phyloP scores from a whole-genome alignment of 495 filamentous ascomycete genomes.

The Aspergillus affinis region DNA sequence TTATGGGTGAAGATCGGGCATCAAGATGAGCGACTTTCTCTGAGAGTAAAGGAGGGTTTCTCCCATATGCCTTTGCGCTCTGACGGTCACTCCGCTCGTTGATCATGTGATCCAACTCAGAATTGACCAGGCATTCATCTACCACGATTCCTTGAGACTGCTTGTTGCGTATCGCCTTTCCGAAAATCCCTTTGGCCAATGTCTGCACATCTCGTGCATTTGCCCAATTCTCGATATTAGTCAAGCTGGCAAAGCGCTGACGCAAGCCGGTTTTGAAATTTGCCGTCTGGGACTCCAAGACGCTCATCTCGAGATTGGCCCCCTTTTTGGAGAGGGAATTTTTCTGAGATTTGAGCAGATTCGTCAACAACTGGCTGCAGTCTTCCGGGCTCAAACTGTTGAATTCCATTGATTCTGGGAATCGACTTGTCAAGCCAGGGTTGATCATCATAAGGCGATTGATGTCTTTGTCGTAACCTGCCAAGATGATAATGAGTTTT shows the following conservation, averaged over 20 bases:
- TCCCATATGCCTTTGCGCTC: background rate
- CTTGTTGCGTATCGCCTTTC: conserved; percentile 31
- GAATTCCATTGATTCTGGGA: conserved; percentile 51
- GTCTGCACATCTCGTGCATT: conserved; percentile 67
- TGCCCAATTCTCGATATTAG: conserved; percentile 57
- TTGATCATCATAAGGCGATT: conserved; percentile 62
- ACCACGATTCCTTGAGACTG: conserved; percentile 26
- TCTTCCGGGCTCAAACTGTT: conserved; percentile 33
- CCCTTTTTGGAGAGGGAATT: conserved; percentile 18
- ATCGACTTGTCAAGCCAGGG: conserved; percentile 51
- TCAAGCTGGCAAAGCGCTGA: conserved; percentile 40
- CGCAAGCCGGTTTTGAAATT: conserved; percentile 26
- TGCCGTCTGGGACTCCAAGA: conserved; percentile 27
- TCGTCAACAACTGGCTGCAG: conserved; percentile 41
- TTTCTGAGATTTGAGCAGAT: conserved; percentile 21
- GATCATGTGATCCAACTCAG: conserved; percentile 44
- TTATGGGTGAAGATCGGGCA: background rate
- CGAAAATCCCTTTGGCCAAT: conserved; percentile 52
- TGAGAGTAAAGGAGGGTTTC: background rate
- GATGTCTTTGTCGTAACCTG: conserved; percentile 69
- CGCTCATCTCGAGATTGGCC: conserved; percentile 35
- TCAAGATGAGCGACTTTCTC: background rate
- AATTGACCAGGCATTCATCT: conserved; percentile 32
- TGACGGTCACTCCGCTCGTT: conserved; percentile 29
- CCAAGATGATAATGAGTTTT: conserved; percentile 72